A percentile compares a stretch with the other conserved stretches of the same genome.
Evolutionary conservation across 129 eudicot genomes (phyloP).

Genomic region (Saposhnikovia divaricata): DNA sequence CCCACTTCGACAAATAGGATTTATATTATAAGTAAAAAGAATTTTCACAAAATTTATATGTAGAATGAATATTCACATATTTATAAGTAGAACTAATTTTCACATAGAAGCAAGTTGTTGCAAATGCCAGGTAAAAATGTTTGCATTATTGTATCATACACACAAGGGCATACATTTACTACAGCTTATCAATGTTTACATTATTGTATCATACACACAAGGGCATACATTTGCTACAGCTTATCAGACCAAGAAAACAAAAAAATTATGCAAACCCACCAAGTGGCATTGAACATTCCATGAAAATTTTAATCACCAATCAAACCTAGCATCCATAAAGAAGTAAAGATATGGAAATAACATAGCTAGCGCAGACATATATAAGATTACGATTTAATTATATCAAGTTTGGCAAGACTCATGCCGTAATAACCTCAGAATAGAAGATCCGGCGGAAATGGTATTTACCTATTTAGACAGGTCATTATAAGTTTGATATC

Average conservation of each 20-base stretch:
- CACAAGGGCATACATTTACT: neutral
- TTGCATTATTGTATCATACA: neutral
- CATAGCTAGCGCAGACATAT: neutral
- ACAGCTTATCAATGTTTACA: neutral
- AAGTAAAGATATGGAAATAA: neutral
- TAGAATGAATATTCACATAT: neutral
- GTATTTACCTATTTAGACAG: slow-evolving; percentile 16
- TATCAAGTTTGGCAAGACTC: slow-evolving; percentile 25
- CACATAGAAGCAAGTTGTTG: neutral
- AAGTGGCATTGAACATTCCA: slow-evolving; percentile 1
- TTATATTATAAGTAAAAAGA: neutral
- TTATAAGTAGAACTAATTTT: neutral
- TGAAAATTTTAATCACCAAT: neutral
- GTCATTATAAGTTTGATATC: slow-evolving; percentile 17
- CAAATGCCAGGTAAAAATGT: neutral
- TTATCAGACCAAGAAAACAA: neutral
- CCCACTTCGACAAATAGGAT: neutral
- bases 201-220: neutral
- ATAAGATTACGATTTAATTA: slow-evolving; percentile 4
- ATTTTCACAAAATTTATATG: neutral
- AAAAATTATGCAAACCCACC: neutral
- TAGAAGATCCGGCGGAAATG: slow-evolving; percentile 16
- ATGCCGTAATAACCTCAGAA: slow-evolving; percentile 2
- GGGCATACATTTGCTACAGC: neutral
- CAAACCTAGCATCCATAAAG: neutral